phyloP scores from a whole-genome alignment of 768 basidiomycete genomes.

The Mycena chlorophos region DNA sequence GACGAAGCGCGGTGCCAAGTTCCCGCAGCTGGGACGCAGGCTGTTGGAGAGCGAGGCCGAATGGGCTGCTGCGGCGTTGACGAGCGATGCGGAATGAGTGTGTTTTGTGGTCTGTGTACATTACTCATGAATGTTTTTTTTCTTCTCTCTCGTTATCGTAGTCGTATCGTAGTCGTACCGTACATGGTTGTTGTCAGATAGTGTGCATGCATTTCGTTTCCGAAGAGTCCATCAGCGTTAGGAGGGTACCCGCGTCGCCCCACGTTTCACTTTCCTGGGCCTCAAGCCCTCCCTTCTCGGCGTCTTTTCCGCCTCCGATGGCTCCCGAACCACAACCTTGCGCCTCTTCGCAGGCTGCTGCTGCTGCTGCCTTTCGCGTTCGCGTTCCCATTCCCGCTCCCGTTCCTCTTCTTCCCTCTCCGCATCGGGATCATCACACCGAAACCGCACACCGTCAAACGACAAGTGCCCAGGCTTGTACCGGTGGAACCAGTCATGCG shows the following conservation, averaged over 20 bases:
- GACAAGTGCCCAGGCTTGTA: neutral
- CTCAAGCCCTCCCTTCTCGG: neutral
- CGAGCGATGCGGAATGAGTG: constrained; percentile 56
- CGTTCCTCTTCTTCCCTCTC: neutral
- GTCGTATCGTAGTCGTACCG: neutral
- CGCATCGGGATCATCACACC: neutral
- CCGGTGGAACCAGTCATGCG: neutral
- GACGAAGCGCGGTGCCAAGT: constrained; percentile 68
- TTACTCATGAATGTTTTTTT: neutral
- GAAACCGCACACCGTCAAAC: neutral
- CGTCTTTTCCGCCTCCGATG: neutral
- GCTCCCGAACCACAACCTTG: neutral
- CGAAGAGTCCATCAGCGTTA: neutral
- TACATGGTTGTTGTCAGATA: neutral
- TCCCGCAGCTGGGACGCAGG: constrained; percentile 51
- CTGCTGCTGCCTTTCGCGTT: too few species aligned
- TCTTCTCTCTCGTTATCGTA: neutral
- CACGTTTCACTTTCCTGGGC: neutral
- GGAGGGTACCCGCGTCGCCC: neutral
- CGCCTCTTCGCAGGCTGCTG: neutral
- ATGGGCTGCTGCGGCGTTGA: constrained; percentile 66
- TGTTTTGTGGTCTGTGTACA: neutral
- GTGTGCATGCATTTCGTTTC: neutral
- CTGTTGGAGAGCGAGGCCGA: constrained; percentile 47
- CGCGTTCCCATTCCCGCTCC: too few species aligned